These are phyloP conservation scores for Rhodofomes roseus DNA, from an alignment of 1,284 basidiomycete genomes.

Conservation along the genomic window DNA sequence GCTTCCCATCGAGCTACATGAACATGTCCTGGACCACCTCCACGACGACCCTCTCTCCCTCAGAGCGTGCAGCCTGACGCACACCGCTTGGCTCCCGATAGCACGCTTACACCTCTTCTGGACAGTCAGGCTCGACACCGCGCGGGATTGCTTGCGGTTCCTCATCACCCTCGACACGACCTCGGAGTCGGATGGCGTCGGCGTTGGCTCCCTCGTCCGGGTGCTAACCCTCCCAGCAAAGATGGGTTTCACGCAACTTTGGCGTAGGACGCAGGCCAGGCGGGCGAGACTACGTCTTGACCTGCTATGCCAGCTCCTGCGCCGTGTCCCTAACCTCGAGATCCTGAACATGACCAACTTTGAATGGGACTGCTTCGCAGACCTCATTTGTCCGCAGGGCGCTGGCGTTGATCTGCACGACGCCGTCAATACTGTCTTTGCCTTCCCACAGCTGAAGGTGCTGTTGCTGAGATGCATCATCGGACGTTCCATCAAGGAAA, in stretches of 20 bases:
- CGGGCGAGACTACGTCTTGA: not conserved
- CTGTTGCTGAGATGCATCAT: not conserved
- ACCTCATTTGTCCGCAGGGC: not conserved
- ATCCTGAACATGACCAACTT: not conserved
- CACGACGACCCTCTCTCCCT: not conserved
- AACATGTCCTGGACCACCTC: not conserved
- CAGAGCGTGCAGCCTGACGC: not conserved
- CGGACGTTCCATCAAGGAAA: not conserved
- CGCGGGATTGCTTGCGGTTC: not conserved
- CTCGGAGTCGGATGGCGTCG: not conserved
- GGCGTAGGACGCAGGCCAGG: not conserved
- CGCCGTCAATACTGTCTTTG: not conserved
- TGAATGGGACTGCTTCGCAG: not conserved
- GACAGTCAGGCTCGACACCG: not conserved
- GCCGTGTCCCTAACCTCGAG: not conserved
- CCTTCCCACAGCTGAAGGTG: not conserved
- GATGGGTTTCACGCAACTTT: not conserved
- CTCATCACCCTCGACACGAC: not conserved
- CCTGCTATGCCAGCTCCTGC: not conserved
- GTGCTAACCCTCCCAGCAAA: not conserved
- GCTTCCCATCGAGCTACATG: not conserved
- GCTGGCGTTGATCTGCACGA: not conserved
- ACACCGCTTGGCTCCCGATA: not conserved
- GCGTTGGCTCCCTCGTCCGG: not conserved
- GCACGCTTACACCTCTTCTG: not conserved